Conservation (phyloP, 441 rosid species). For the Populus hybrid region DNA sequence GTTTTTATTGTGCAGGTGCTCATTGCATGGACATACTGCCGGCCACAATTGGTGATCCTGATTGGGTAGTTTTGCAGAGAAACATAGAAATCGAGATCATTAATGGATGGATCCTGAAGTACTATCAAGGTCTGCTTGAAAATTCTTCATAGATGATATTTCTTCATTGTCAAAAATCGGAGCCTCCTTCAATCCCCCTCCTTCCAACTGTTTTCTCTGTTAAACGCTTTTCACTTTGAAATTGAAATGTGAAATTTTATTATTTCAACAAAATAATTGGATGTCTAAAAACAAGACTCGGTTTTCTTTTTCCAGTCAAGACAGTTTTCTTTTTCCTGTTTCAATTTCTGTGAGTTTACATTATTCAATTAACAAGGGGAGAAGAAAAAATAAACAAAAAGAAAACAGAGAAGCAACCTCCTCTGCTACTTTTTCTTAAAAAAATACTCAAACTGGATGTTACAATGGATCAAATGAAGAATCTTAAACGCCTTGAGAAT, state of each 20-base stretch:
- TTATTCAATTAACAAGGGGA: not conserved
- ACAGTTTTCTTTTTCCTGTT: not conserved
- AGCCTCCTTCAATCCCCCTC: not conserved
- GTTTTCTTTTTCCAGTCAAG: not conserved
- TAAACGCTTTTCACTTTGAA: not conserved
- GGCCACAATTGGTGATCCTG: slow-evolving; percentile 20
- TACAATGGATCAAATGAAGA: not conserved
- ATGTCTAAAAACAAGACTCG: not conserved
- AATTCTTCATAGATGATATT: not conserved
- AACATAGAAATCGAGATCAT: slow-evolving; percentile 22
- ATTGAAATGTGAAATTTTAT: not conserved
- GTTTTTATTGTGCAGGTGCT: slow-evolving; percentile 21
- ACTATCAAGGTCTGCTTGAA: slow-evolving; percentile 15
- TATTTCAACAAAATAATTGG: not conserved
- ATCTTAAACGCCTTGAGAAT: not conserved
- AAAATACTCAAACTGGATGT: not conserved
- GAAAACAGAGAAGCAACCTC: not conserved
- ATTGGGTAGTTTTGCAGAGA: slow-evolving; percentile 27
- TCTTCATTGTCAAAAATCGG: not conserved
- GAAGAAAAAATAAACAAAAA: not conserved
- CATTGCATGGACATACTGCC: slow-evolving; percentile 29
- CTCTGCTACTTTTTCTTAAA: not conserved
- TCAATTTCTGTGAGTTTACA: not conserved
- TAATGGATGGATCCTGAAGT: slow-evolving; percentile 21
- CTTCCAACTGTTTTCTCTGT: not conserved